Conservation (phyloP, 805 yeast genomes). For the Starmera pachycereana region DNA sequence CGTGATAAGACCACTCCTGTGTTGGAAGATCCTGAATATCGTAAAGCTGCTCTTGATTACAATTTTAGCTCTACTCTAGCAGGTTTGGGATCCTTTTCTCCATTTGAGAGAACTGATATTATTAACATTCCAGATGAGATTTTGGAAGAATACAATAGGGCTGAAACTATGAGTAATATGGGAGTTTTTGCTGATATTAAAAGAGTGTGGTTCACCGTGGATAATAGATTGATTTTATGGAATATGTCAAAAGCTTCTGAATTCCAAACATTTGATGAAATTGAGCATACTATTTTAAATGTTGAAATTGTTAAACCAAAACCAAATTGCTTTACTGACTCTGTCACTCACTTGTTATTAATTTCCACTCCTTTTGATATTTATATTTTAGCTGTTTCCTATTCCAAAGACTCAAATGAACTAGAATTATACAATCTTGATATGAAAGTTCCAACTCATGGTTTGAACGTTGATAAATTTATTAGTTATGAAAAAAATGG, state of each 20-base stretch:
- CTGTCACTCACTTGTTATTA: constrained; percentile 62
- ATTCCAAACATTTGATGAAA: constrained; percentile 73
- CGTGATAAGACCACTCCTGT: constrained; percentile 49
- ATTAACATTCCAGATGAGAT: constrained; percentile 74
- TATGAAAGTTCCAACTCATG: constrained; percentile 69
- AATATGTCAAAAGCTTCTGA: constrained; percentile 55
- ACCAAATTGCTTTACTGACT: constrained; percentile 66
- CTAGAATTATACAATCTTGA: constrained; percentile 75
- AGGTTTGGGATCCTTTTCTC: constrained; percentile 43
- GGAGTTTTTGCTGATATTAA: constrained; percentile 76
- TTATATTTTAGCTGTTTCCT: constrained; percentile 65
- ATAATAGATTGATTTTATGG: constrained; percentile 79
- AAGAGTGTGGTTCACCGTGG: constrained; percentile 80
- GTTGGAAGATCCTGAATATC: constrained; percentile 36
- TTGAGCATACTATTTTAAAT: constrained; percentile 65
- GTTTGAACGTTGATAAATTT: constrained; percentile 60
- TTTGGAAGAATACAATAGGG: constrained; percentile 57
- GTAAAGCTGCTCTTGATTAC: constrained; percentile 55
- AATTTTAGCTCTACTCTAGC: constrained; percentile 45
- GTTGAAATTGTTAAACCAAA: constrained; percentile 78
- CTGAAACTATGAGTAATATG: constrained; percentile 61
- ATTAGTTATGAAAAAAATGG: constrained; percentile 51
- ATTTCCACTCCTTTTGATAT: constrained; percentile 76
- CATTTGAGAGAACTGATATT: constrained; percentile 64
- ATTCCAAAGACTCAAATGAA: constrained; percentile 29